Base-by-base conservation (phyloP, 495 filamentous ascomycete genomes). In the Choiromyces venosus region DNA sequence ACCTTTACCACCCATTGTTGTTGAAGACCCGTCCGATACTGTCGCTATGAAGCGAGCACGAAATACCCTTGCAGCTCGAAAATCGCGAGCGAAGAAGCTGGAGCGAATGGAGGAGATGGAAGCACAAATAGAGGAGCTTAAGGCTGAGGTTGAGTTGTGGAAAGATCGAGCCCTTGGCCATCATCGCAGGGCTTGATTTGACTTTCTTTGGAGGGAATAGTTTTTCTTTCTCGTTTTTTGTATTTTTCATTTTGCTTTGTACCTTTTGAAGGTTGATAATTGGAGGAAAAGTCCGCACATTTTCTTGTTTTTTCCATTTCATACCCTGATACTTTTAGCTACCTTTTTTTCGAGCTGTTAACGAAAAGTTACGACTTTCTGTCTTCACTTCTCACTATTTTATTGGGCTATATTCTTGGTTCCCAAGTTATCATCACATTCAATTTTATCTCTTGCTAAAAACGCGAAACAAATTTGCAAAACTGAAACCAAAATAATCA, bases 21-120 rank as follows among this genome's bases (percentile, higher is more conserved):
- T 92, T 25, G 88, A 90, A 40, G 94, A 97, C 80, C 90, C 91
- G 0, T 82, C 80, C 40, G 91, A 94, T 78, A 83, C 83, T 0
- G 82, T 92, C 19, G 92, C 92, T 14, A 87, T 92, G 85, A 98
- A 97, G 87, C 93, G 95, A 75, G 94, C 94, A 42, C 90, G 94
- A 72, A 99, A 99, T 83, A 99, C 95, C 19, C 86, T 94, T 83
- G 95, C 95, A 65, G 95, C 95, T 74, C 92, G 95, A 64, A 97
- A 97, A 83, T 97, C 94, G 52, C 91, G 95, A 18, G 89, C 92
- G 73, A 90, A 92, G 76, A 94, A 95, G 83, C 85, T 92, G 10
- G 85, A 89, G 77, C 88, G 89, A 68, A 85, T 92, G 70, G 87
- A 90, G 12, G 86, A 86, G 52, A 84, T 96, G 73, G 86, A 89